Conservation (phyloP, 129 eudicot species). For the Artemisia annua region DNA sequence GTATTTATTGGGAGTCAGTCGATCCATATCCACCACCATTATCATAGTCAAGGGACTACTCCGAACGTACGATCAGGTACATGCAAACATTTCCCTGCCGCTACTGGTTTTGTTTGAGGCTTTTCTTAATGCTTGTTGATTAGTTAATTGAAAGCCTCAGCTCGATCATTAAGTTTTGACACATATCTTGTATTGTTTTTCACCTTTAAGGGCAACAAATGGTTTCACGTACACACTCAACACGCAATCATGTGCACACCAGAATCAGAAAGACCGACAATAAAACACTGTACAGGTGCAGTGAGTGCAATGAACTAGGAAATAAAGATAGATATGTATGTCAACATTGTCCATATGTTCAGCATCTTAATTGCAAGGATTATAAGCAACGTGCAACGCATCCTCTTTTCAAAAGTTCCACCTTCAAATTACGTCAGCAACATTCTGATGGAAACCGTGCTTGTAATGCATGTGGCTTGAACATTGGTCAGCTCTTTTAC, state of each 20-base stretch:
- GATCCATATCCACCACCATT: too few species aligned
- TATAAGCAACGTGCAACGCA: background rate
- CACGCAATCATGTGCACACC: background rate
- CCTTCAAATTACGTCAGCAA: background rate
- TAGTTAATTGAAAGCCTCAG: too few species aligned
- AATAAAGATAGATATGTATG: constrained; percentile 1
- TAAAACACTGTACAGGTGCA: background rate
- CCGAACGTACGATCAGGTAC: too few species aligned
- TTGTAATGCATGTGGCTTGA: constrained; percentile 12
- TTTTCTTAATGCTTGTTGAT: too few species aligned
- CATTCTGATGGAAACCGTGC: background rate
- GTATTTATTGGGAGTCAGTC: too few species aligned
- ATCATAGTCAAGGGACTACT: too few species aligned
- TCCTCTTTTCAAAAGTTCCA: background rate
- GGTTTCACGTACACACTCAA: background rate
- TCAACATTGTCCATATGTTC: constrained; percentile 12
- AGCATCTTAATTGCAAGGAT: constrained; percentile 9
- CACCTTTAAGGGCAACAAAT: background rate
- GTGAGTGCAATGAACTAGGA: constrained; percentile 7
- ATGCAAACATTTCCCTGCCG: too few species aligned
- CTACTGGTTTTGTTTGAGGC: too few species aligned
- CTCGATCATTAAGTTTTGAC: too few species aligned
- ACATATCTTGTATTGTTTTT: too few species aligned
- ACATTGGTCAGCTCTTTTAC: constrained; percentile 3
- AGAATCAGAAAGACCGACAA: background rate